Evolutionary conservation across 805 yeast species (phyloP), one percentile per base, ranked within the genome.

Genomic region (Ascoidea tarda): DNA sequence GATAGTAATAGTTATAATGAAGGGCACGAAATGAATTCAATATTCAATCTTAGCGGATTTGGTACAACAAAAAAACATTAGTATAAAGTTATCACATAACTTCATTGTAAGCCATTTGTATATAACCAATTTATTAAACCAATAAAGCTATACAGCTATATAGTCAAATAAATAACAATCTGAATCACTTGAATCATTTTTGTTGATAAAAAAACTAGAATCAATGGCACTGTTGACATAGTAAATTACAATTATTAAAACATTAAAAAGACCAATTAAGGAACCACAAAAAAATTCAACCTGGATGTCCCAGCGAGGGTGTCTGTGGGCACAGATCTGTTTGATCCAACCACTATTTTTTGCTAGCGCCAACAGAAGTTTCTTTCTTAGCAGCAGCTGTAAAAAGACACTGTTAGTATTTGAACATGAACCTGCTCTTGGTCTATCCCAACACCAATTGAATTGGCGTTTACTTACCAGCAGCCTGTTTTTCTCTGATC

Each of bases 401-500:
- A 50, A n/a, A 53, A 32, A 50, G 12, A 5, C 33, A 16, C 16
- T 44, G 47, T 48, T 32, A 12, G 32, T 16, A 51, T 21, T 21
- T 21, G 28, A 21, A 21, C 28, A 21, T 21, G 28, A 21, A 21
- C 28, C 28, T 21, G 6, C 28, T n/a, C 49, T 16, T 32, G 46
- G 33, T 12, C 48, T 8, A 16, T 42, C 12, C 31, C 16, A 33
- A 5, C 1, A 4, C 21, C n/a, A 54, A 54, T 59, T 53, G 55
- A 31, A 16, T 4, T 16, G 48, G 16, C 51, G 21, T 6, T n/a
- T 6, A 80, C 78, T 66, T 76, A 70, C 93, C 91, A 53, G 75
- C 85, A 28, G 82, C 84, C 71, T 91, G 98, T 66, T 91, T 93
- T 61, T 78, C 80, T 66, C 98, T 81, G 77, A 91, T 77, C 59